Base-by-base conservation (phyloP, 2,329 filamentous ascomycete species). In the Dactylellina sp. region DNA sequence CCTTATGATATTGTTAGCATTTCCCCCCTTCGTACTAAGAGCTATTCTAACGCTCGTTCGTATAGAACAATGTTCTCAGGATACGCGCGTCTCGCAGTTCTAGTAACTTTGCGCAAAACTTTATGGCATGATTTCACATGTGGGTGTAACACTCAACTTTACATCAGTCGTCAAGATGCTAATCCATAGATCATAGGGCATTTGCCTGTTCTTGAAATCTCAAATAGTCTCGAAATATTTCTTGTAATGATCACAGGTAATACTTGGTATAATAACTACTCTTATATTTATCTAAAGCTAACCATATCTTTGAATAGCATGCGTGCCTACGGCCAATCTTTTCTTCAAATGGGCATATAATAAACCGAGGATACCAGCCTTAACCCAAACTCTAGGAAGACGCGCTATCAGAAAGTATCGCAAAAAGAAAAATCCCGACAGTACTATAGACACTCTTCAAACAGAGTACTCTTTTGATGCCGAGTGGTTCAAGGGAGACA, bases 331-430 rank as follows among this genome's bases (percentile, higher is more conserved):
- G 1, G 70, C 70, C 18, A 74, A 60, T 32, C 49, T 74, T 7
- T 61, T 74, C 24, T 74, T 74, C 61, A 74, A 74, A 74, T 74
- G 70, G 70, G 70, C 49, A 2, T 74, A 74, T 18, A 66, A 74
- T 25, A 74, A 74, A 35, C 47, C 61, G 5, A 46, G 61, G 25
- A 74, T 74, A 1, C 70, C 70, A 14, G 55, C 70, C 9, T 53
- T 18, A 7, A 55, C 55, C 3, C 16, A 44, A 6, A 37, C 35
- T 0, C n/a, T 59, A 7, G 4, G 20, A 22, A 53, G 70, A 40
- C 35, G 55, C 24, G 42, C 60, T 1, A 74, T 65, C 28, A 37
- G 55, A n/a, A 74, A 62, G 55, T 57, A 40, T 16, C 35, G 55
- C 12, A 46, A 52, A 24, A 66, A 61, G 61, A 65, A 55, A 47